Evolutionary conservation across 768 basidiomycete genomes (phyloP), one percentile per base, ranked within the genome.

Genomic region (Naematelia aurantialba): DNA sequence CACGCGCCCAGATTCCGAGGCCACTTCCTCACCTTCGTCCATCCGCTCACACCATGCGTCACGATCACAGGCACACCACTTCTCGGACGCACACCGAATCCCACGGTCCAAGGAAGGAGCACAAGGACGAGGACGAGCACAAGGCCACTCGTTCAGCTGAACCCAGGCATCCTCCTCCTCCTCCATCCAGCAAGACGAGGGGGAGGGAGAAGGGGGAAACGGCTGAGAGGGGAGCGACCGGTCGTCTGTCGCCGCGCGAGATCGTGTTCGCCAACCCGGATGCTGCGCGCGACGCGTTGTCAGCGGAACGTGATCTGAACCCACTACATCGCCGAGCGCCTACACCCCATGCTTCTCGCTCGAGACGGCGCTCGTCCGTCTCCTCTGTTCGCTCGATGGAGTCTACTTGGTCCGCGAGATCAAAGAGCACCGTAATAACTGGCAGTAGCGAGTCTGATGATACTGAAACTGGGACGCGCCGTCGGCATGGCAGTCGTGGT

Each of bases 251-350:
- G 1, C 51, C 55, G 4, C 60, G 51, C 31, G 71, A 73, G 26
- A 61, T 58, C 24, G 21, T 70, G 8, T 73, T 66, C 47, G 62
- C 69, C n/a, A 39, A 59, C 51, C 64, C 64, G 0, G 66, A 68
- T 26, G 49, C 54, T 22, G 71, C 71, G 19, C 60, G 62, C 42
- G 42, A 61, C 19, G 69, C 66, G 12, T 63, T 73, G 24, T 26
- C 55, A 44, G 60, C 62, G 4, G 66, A 70, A 45, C 30, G 71
- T 48, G 59, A 55, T 2, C 29, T 26, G 1, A 63, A 63, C 13
- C 45, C 58, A 3, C 19, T 29, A 2, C 66, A 64, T 56, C 62
- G 62, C 44, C 42, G 71, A 49, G 63, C 59, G 12, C 71, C 71
- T 14, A 73, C 68, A 0, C 71, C 71, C 1, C 59, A 66, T 57